These are phyloP conservation scores for Paecilomyces dactylethromorphus DNA, from an alignment of 2,329 filamentous ascomycete species.

Conservation along the genomic window DNA sequence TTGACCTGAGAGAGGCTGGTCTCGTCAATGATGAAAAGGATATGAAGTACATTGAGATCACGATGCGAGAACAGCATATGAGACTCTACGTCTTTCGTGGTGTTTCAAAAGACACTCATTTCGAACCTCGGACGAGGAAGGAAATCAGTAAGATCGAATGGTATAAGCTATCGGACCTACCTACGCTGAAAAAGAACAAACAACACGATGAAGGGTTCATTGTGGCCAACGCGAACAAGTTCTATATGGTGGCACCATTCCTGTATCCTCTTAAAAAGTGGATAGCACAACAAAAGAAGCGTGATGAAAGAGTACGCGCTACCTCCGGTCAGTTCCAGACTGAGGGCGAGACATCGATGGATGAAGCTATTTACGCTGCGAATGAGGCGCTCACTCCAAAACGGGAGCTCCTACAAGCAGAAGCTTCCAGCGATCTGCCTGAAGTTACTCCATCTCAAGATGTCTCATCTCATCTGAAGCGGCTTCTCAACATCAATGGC, in stretches of 20 bases:
- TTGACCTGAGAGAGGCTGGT: constrained; percentile 69
- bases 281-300: constrained; percentile 77
- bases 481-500: constrained; percentile 34
- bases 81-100: constrained; percentile 86
- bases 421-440: constrained; percentile 32
- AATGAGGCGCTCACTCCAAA: constrained; percentile 14
- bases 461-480: constrained; percentile 48
- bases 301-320: constrained; percentile 49
- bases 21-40: constrained; percentile 65
- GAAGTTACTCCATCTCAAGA: constrained; percentile 35
- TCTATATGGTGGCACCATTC: constrained; percentile 98
- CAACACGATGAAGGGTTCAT: constrained; percentile 54
- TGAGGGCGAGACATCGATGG: constrained; percentile 51
- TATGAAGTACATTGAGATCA: constrained; percentile 78
- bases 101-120: constrained; percentile 77
- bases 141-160: constrained; percentile 97
- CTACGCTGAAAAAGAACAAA: constrained; percentile 69
- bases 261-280: constrained; percentile 79
- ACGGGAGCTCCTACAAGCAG: constrained; percentile 14
- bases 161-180: constrained; percentile 85
- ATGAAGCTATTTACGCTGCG: constrained; percentile 39
- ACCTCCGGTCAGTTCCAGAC: constrained; percentile 38
- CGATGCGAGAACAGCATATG: constrained; percentile 89
- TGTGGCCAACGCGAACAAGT: constrained; percentile 68
- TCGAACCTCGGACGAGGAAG: constrained; percentile 86